phyloP scores from a whole-genome alignment of 2,329 filamentous ascomycete species.

The Teratosphaeria destructans region DNA sequence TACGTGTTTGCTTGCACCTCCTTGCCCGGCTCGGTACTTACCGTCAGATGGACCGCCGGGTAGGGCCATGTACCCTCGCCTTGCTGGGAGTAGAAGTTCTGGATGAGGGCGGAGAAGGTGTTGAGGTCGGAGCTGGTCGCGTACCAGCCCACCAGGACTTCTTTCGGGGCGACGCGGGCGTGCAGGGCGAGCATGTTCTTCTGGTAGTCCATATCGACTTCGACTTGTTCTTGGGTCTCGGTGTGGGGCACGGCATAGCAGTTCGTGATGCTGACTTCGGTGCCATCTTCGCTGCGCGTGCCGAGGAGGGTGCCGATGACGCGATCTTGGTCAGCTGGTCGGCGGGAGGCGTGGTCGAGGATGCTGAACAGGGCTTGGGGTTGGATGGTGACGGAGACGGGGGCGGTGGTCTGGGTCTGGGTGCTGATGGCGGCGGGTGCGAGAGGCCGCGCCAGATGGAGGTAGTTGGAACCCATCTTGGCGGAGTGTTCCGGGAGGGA shows the following conservation, averaged over 20 bases:
- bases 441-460: slow-evolving; percentile 87
- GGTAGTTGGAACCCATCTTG: slow-evolving; percentile 55
- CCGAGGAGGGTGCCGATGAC: slow-evolving; percentile 95
- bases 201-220: slow-evolving; percentile 99
- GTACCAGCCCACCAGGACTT: slow-evolving; percentile 95
- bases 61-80: slow-evolving; percentile 96
- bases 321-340: slow-evolving; percentile 83
- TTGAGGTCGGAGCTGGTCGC: slow-evolving; percentile 94
- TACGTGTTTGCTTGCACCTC: slow-evolving; percentile 87
- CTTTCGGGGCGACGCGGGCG: slow-evolving; percentile 85
- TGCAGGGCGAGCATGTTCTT: slow-evolving; percentile 97
- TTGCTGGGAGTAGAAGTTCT: slow-evolving; percentile 97
- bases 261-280: slow-evolving; percentile 88
- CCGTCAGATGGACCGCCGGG: slow-evolving; percentile 93
- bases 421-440: slow-evolving; percentile 70
- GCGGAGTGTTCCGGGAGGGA: slow-evolving; percentile 3
- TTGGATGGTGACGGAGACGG: slow-evolving; percentile 88
- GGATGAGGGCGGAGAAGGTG: slow-evolving; percentile 95
- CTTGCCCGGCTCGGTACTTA: slow-evolving; percentile 78
- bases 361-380: slow-evolving; percentile 68
- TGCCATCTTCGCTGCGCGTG: slow-evolving; percentile 88
- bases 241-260: slow-evolving; percentile 98
- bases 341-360: slow-evolving; percentile 83
- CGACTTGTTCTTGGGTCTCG: slow-evolving; percentile 95
- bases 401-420: slow-evolving; percentile 69